A percentile compares a stretch with the other conserved stretches of the same genome.
Evolutionary conservation across 768 basidiomycete species (phyloP).

Genomic region (Amanita molliuscula): DNA sequence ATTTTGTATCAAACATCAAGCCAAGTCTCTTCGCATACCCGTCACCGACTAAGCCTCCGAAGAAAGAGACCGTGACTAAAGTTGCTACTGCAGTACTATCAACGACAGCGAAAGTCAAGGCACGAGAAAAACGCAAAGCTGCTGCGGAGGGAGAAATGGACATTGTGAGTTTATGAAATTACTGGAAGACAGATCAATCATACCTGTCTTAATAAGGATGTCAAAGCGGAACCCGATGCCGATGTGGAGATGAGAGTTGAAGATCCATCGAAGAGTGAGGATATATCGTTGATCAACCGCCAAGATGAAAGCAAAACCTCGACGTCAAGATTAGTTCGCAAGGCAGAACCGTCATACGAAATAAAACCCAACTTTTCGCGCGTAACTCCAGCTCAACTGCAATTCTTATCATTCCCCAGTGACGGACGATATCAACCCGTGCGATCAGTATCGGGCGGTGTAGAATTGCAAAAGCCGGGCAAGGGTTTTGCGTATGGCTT

Average conservation of each 20-base stretch:
- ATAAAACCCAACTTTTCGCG: constrained; percentile 80
- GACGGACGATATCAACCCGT: constrained; percentile 85
- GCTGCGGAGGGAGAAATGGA: constrained; percentile 80
- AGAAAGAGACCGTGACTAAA: constrained; percentile 87
- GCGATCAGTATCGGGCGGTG: constrained; percentile 56
- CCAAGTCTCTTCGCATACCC: constrained; percentile 94
- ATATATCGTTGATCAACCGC: constrained; percentile 47
- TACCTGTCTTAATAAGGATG: constrained; percentile 29
- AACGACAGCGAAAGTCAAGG: constrained; percentile 95
- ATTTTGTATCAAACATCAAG: constrained; percentile 81
- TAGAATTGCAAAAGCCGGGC: constrained; percentile 21
- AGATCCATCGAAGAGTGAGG: constrained; percentile 41
- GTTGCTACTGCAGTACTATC: constrained; percentile 92
- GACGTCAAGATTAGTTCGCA: constrained; percentile 40
- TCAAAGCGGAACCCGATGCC: constrained; percentile 37
- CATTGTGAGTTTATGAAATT: constrained; percentile 40
- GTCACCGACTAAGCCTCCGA: constrained; percentile 72
- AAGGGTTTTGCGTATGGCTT: constrained; percentile 19
- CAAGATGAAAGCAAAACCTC: constrained; percentile 21
- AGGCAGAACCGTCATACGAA: constrained; percentile 69
- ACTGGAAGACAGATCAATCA: not conserved
- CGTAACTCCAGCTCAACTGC: constrained; percentile 81
- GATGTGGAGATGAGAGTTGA: constrained; percentile 76
- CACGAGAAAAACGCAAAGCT: constrained; percentile 87
- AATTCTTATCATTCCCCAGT: constrained; percentile 73